Evolutionary conservation across 441 rosid species (phyloP).

Genomic region (Brassica balearica): DNA sequence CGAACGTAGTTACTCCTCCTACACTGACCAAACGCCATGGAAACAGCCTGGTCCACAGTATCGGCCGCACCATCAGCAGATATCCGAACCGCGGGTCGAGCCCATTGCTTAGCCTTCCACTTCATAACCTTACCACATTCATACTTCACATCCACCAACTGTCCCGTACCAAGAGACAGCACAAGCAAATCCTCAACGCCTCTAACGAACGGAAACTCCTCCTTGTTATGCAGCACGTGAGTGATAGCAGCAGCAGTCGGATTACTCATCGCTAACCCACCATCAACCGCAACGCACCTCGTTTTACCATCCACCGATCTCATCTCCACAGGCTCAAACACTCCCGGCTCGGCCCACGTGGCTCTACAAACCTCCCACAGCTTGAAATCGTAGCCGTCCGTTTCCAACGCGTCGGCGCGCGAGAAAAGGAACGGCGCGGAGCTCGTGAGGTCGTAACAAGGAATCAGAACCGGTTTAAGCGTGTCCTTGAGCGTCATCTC

Average conservation of each 20-base stretch:
- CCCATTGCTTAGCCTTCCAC: slow-evolving; percentile 92
- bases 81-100: slow-evolving; percentile 78
- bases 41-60: slow-evolving; percentile 89
- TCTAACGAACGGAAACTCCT: slow-evolving; percentile 92
- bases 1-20: slow-evolving; percentile 79
- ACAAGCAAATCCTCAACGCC: slow-evolving; percentile 95
- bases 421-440: slow-evolving; percentile 91
- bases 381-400: slow-evolving; percentile 80
- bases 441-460: slow-evolving; percentile 87
- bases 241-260: slow-evolving; percentile 95
- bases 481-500: slow-evolving; percentile 84
- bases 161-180: slow-evolving; percentile 86
- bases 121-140: slow-evolving; percentile 75
- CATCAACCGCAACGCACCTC: slow-evolving; percentile 82
- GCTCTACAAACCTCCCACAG: slow-evolving; percentile 92
- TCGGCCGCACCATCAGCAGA: slow-evolving; percentile 84
- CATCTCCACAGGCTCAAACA: slow-evolving; percentile 74
- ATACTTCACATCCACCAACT: slow-evolving; percentile 72
- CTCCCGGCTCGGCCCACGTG: slow-evolving; percentile 85
- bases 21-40: slow-evolving; percentile 88
- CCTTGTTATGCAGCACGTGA: slow-evolving; percentile 92
- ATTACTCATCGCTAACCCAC: slow-evolving; percentile 88
- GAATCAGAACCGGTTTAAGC: slow-evolving; percentile 81
- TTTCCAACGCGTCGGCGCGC: slow-evolving; percentile 89
- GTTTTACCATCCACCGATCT: slow-evolving; percentile 78